Base-by-base conservation (phyloP, 768 basidiomycete species). In the Saitozyma sp. region DNA sequence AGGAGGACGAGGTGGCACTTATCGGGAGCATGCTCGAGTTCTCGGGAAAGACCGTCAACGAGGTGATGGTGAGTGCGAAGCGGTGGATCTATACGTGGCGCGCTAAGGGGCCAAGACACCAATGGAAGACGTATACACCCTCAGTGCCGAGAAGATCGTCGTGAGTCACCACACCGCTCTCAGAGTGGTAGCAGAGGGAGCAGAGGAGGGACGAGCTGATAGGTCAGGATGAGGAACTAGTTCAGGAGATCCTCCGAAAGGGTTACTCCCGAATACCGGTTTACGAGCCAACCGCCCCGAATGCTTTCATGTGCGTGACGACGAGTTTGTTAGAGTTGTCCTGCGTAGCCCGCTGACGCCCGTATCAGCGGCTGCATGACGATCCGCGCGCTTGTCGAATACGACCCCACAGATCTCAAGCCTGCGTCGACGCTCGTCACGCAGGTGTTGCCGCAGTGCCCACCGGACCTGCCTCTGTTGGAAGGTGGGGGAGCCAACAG, bases 11-110 rank as follows among this genome's bases (percentile, higher is more conserved):
- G 59, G 53, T 78, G 40, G 59, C 61, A 2, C 45, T 78, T 14
- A 56, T 78, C 9, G 76, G 74, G 4, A 70, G 69, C 54, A 71
- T 75, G 8, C 53, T 78, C 55, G 76, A 78, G 50, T 70, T 78
- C 54, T 66, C 74, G 9, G 74, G 68, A 3, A 78, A 78, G 64
- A 76, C 63, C 7, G 76, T 78, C 2, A 37, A 49, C 38, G 67
- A 66, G 20, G 63, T 76, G 49, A 78, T 78, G 76, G 75, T 76
- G 51, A 39, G 69, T 54, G 13, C 16, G 16, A 19, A 9, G 10
- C 16, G 16, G 0, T 20, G n/a, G 50, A 46, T 16, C 45, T 39
- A 50, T 6, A 50, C 3, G 20, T 6, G 13, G 13, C 13, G 14
- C 13, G 57, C 61, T 63, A 19, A 62, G 14, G n/a, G 3, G 17